These are phyloP conservation scores for Leptomonas seymouri DNA, from an alignment of 208 protist genomes.

Conservation along the genomic window DNA sequence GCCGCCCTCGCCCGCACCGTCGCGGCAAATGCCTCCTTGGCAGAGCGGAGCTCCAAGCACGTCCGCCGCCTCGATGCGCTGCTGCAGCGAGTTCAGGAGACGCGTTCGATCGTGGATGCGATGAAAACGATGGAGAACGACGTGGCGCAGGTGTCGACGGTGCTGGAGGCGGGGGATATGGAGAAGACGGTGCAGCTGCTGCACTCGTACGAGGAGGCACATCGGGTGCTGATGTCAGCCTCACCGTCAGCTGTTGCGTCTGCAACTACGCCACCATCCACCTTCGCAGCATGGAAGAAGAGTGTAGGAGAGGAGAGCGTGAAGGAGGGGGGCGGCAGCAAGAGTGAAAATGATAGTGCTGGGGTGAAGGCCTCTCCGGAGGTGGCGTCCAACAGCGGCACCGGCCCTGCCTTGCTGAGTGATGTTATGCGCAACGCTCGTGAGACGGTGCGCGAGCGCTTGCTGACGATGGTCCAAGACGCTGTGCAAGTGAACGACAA, in stretches of 20 bases:
- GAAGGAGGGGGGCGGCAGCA: not conserved
- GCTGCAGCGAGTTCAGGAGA: constrained; percentile 56
- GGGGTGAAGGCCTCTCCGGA: not conserved
- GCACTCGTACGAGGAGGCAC: constrained; percentile 65
- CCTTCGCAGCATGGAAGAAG: not conserved
- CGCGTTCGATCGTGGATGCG: constrained; percentile 51
- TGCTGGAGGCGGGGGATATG: constrained; percentile 49
- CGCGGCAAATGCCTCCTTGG: constrained; percentile 47
- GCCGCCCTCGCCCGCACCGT: constrained; percentile 53
- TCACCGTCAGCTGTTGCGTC: constrained; percentile 8
- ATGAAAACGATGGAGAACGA: constrained; percentile 52
- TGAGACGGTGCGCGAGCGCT: constrained; percentile 31
- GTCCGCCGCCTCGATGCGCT: constrained; percentile 57
- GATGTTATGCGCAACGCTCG: constrained; percentile 33
- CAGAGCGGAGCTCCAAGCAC: constrained; percentile 52
- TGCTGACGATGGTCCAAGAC: constrained; percentile 35
- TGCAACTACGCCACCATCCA: not conserved
- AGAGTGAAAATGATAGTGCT: not conserved
- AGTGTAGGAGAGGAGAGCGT: not conserved
- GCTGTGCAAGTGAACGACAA: constrained; percentile 66
- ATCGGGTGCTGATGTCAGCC: constrained; percentile 30
- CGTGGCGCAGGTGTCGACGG: constrained; percentile 31
- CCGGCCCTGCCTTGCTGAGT: constrained; percentile 7
- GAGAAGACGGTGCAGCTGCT: constrained; percentile 59
- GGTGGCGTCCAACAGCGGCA: not conserved